Evolutionary conservation across 169 alveolate species (phyloP).

Genomic region (Eimeria praecox): DNA sequence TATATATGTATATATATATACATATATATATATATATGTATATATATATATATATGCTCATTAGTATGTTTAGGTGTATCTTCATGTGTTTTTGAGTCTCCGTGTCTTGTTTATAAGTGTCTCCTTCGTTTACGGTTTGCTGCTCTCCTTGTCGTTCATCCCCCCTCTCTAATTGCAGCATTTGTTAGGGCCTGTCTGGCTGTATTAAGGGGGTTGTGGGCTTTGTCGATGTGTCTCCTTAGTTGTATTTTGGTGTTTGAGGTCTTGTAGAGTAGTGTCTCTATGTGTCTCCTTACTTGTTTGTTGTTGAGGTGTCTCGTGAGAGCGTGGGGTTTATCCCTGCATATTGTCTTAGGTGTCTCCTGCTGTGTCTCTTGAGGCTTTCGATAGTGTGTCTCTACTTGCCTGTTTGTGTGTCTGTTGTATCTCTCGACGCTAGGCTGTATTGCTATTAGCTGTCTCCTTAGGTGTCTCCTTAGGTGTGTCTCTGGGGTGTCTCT

Average conservation of each 20-base stretch:
- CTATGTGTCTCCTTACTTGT: too few species aligned
- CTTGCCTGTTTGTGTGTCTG: not conserved
- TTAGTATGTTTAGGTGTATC: too few species aligned
- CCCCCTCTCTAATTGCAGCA: not conserved
- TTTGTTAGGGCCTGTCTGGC: not conserved
- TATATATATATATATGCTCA: too few species aligned
- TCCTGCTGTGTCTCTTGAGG: not conserved
- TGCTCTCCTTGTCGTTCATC: not conserved
- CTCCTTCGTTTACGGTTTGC: too few species aligned
- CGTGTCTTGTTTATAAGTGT: too few species aligned
- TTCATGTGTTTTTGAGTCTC: too few species aligned
- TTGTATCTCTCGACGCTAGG: too few species aligned
- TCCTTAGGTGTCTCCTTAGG: not conserved
- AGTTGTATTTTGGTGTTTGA: not conserved
- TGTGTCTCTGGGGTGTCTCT: not conserved
- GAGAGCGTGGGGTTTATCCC: too few species aligned
- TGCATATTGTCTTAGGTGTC: not conserved
- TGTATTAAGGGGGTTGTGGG: not conserved
- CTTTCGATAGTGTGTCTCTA: not conserved
- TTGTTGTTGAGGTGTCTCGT: too few species aligned
- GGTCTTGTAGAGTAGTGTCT: not conserved
- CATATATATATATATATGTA: too few species aligned
- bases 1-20: too few species aligned
- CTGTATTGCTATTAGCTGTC: not conserved
- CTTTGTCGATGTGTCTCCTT: not conserved